Evolutionary conservation across 2,329 filamentous ascomycete species (phyloP).

Genomic region (Metarhizium anisopliae): DNA sequence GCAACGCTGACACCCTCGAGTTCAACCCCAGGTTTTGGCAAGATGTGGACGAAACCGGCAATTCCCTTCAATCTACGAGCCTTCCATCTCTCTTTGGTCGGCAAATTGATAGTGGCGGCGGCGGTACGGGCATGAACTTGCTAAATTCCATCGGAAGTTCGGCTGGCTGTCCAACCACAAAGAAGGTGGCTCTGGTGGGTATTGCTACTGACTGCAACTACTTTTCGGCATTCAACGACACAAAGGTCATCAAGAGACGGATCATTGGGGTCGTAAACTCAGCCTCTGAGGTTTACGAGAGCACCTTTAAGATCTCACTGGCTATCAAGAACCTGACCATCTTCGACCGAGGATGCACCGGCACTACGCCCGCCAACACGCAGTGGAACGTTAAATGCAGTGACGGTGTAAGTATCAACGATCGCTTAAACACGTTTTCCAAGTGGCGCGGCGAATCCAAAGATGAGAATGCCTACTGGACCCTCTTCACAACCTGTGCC

Average conservation of each 20-base stretch:
- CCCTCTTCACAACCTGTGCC: slow-evolving; percentile 70
- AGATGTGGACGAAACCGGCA: slow-evolving; percentile 40
- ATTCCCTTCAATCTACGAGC: slow-evolving; percentile 49
- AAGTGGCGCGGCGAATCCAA: slow-evolving; percentile 69
- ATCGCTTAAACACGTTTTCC: slow-evolving; percentile 81
- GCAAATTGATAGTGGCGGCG: slow-evolving; percentile 63
- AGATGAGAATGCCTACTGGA: slow-evolving; percentile 91
- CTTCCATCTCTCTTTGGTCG: slow-evolving; percentile 62
- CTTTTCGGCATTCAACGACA: slow-evolving; percentile 58
- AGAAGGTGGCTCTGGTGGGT: slow-evolving; percentile 84
- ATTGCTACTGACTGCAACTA: slow-evolving; percentile 93
- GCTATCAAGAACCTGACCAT: slow-evolving; percentile 81
- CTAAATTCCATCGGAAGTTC: slow-evolving; percentile 70
- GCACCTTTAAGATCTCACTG: slow-evolving; percentile 88
- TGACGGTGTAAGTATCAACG: slow-evolving; percentile 53
- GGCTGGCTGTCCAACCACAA: slow-evolving; percentile 77
- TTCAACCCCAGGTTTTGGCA: slow-evolving; percentile 76
- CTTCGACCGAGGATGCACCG: slow-evolving; percentile 65
- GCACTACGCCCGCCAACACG: slow-evolving; percentile 53
- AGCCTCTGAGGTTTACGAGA: slow-evolving; percentile 82
- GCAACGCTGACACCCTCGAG: slow-evolving; percentile 62
- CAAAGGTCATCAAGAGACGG: slow-evolving; percentile 55
- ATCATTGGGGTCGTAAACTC: slow-evolving; percentile 78
- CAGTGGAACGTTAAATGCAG: slow-evolving; percentile 80
- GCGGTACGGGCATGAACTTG: slow-evolving; percentile 62